Evolutionary conservation across 495 filamentous ascomycete genomes (phyloP).

Genomic region (Tuber microsphaerosporum): DNA sequence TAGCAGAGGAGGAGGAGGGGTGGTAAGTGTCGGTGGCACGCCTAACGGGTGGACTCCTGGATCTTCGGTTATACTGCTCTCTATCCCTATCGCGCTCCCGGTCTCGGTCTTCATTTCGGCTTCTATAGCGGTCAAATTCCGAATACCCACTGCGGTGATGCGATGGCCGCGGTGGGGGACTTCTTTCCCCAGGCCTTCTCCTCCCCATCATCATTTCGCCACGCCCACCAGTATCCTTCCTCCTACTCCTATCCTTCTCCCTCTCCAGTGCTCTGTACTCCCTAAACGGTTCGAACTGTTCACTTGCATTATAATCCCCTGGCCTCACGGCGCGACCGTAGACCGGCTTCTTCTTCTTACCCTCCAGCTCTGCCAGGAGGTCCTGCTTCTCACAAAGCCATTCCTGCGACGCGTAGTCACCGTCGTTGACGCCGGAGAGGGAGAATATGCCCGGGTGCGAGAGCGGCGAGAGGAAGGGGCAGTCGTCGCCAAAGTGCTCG

Average conservation of each 20-base stretch:
- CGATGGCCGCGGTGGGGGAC: constrained; percentile 3
- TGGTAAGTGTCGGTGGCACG: not conserved
- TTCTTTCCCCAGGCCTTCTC: constrained; percentile 6
- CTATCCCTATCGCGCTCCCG: not conserved
- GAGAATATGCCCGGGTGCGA: constrained; percentile 26
- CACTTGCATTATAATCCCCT: not conserved
- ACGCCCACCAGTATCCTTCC: constrained; percentile 5
- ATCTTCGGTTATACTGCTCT: not conserved
- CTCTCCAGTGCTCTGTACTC: not conserved
- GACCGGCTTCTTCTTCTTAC: not conserved
- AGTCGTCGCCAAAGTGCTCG: constrained; percentile 40
- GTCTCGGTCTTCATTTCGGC: not conserved
- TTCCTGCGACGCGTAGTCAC: constrained; percentile 24
- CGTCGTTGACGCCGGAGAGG: constrained; percentile 27
- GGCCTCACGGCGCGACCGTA: not conserved
- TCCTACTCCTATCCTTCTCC: not conserved
- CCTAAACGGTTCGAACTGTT: not conserved
- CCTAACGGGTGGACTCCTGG: not conserved
- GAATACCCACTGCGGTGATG: constrained; percentile 15
- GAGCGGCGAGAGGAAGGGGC: constrained; percentile 28
- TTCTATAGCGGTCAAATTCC: constrained; percentile 25
- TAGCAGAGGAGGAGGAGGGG: not conserved
- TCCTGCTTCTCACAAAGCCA: constrained; percentile 28
- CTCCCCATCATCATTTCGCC: not conserved
- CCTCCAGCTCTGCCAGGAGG: constrained; percentile 18